Evolutionary conservation across 306 rosid genomes (phyloP).

Genomic region (Vigna angularis): DNA sequence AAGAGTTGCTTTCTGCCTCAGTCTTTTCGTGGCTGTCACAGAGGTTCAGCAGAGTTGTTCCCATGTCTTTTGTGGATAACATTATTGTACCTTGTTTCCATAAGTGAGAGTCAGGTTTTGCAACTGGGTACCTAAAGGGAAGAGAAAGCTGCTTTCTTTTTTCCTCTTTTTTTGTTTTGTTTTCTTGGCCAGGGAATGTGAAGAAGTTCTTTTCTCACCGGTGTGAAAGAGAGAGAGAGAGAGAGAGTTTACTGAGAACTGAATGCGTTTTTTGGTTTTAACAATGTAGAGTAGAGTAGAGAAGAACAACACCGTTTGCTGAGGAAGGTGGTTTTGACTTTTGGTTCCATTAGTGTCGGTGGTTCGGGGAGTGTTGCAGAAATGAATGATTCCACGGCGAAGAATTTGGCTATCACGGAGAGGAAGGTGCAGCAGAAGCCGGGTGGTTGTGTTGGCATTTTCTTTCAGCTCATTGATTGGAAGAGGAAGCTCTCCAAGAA

Average conservation of each 20-base stretch:
- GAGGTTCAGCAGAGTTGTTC: constrained; percentile 45
- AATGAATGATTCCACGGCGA: constrained; percentile 69
- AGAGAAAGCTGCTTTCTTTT: constrained; percentile 22
- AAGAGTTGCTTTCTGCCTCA: constrained; percentile 54
- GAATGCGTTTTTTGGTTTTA: not conserved
- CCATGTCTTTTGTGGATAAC: constrained; percentile 47
- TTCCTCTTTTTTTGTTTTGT: too few relatives aligned
- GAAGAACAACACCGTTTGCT: constrained; percentile 9
- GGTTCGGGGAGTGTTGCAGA: constrained; percentile 34
- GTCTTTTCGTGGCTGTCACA: constrained; percentile 34
- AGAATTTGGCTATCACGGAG: constrained; percentile 70
- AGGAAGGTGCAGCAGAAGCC: constrained; percentile 68
- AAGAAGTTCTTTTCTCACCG: not conserved
- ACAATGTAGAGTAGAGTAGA: constrained; percentile 35
- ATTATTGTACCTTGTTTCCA: constrained; percentile 48
- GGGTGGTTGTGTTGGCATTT: constrained; percentile 88
- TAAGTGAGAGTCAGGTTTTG: not conserved
- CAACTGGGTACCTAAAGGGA: constrained; percentile 10
- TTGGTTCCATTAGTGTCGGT: constrained; percentile 29
- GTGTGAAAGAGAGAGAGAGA: not conserved
- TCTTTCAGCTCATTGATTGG: constrained; percentile 96
- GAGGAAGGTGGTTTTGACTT: constrained; percentile 37
- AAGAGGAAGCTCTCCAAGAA: constrained; percentile 81
- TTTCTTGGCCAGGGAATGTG: constrained; percentile 20
- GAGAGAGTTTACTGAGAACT: not conserved